These are phyloP conservation scores for Neurospora sp. DNA, from an alignment of 495 filamentous ascomycete species.

Conservation along the genomic window DNA sequence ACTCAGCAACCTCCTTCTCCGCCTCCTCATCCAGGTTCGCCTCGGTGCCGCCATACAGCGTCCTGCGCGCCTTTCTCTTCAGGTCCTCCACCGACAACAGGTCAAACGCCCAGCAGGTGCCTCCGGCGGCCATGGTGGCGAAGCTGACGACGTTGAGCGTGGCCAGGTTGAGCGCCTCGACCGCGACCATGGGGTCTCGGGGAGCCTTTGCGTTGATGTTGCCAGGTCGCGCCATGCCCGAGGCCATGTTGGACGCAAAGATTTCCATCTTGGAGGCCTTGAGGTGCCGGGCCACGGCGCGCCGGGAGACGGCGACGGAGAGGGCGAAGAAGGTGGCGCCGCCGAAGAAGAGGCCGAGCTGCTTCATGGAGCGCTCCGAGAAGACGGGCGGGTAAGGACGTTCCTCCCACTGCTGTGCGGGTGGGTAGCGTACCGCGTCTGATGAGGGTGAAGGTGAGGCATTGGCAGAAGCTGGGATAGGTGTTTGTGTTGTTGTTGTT, in stretches of 20 bases:
- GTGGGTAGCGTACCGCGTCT: background rate
- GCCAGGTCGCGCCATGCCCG: slow-evolving; percentile 11
- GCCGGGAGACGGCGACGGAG: slow-evolving; percentile 59
- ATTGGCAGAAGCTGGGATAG: background rate
- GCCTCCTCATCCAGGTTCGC: slow-evolving; percentile 43
- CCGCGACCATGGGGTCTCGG: slow-evolving; percentile 50
- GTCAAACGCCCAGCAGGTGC: slow-evolving; percentile 57
- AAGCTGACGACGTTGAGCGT: slow-evolving; percentile 69
- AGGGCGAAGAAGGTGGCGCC: slow-evolving; percentile 64
- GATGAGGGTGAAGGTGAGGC: background rate
- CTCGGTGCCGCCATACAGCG: slow-evolving; percentile 32
- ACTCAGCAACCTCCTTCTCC: slow-evolving; percentile 62
- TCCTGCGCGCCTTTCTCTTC: slow-evolving; percentile 37
- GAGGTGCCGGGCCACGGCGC: slow-evolving; percentile 48
- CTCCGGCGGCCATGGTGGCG: slow-evolving; percentile 58
- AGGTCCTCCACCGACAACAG: slow-evolving; percentile 62
- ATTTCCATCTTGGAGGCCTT: slow-evolving; percentile 48
- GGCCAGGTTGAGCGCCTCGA: slow-evolving; percentile 73
- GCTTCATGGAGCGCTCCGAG: slow-evolving; percentile 13
- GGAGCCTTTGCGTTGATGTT: background rate
- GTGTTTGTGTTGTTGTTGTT: background rate
- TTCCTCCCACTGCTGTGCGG: background rate
- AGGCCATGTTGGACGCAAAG: slow-evolving; percentile 47
- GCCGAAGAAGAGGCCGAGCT: slow-evolving; percentile 30
- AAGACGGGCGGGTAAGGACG: slow-evolving; percentile 6